Evolutionary conservation across 805 yeast species (phyloP), one percentile per base, ranked within the genome.

Genomic region (Komagataella pastoris): DNA sequence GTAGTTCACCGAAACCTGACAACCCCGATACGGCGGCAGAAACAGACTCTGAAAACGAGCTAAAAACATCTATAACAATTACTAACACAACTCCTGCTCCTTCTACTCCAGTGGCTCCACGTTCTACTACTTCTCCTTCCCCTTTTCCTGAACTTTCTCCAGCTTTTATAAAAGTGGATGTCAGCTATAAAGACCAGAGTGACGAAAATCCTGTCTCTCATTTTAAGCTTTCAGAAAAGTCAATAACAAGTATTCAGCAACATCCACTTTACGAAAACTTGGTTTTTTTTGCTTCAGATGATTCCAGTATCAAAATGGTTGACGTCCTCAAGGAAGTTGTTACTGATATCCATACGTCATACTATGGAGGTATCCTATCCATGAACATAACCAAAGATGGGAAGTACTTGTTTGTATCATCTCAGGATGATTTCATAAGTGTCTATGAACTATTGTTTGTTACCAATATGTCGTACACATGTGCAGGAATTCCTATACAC

Each of bases 341-440:
- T 3, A 58, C 77, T 1, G 90, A 83, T 57, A 67, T 82, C 1
- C 63, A 79, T 40, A 79, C 86, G 3, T 75, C 83, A 43, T 82
- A 80, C 58, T 85, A 80, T 61, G 86, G 83, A 43, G 88, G 88
- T 0, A 65, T 83, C 8, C 64, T 75, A 30, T 73, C 78, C 56
- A 61, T 76, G 18, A 69, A 65, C 47, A 71, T 77, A 52, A 74
- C 81, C 0, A 66, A 67, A 2, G 82, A 78, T 57, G 74, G 70
- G 43, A 72, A 69, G 54, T 77, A 73, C 54, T 60, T 78, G 19
- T 44, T 67, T 10, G 63, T 71, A n/a, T 86, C 80, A 2, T 80
- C 81, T 3, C 76, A 75, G 56, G 82, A 78, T 59, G 83, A 78
- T 55, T 58, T 70, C 51, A 70, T 77, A 7, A 60, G 73, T 10